Base-by-base conservation (phyloP, 2,329 filamentous ascomycete species). In the Arthrinium puccinioides region DNA sequence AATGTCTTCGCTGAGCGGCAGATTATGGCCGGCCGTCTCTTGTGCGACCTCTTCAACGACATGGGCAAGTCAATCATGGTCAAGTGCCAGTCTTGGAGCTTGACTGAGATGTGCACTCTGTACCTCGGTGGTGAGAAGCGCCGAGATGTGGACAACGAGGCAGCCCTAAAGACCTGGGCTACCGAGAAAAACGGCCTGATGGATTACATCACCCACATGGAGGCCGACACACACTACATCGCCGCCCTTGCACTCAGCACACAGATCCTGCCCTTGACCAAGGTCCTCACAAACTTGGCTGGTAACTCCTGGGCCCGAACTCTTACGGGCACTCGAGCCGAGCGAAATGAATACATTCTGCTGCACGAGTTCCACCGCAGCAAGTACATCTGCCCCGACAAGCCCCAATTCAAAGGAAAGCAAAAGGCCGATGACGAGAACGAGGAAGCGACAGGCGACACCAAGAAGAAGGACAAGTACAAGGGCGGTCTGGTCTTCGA, bases 401-500 rank as follows among this genome's bases (percentile, higher is more conserved):
- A 98, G 64, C 81, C 87, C 48, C 82, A 73, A 31, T 87, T 86
- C 52, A 88, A 82, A 49, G 79, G 79, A 11, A 84, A 86, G 42
- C 73, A 78, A 33, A 85, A 84, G 52, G 64, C 66, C 13, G 84
- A 87, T 38, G 86, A 89, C 36, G 84, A 87, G 43, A 69, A 72
- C 35, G 66, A 70, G 15, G 84, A 86, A 32, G 84, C 82, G 16
- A 72, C 60, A 11, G 77, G 71, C 8, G 85, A 87, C 45, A 77
- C 75, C 42, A 98, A 96, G 66, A 98, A 97, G 72, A 98, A 96
- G 62, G 94, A 98, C 66, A 98, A 97, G 63, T 98, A 84, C 70
- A 97, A 98, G 68, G 92, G 92, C 57, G 92, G 94, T 71, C 79
- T 98, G 21, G 92, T 98, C 40, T 97, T 98, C 51, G 92, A 98